Evolutionary conservation across 2,329 filamentous ascomycete species (phyloP).

Genomic region (Volutella citrinella): DNA sequence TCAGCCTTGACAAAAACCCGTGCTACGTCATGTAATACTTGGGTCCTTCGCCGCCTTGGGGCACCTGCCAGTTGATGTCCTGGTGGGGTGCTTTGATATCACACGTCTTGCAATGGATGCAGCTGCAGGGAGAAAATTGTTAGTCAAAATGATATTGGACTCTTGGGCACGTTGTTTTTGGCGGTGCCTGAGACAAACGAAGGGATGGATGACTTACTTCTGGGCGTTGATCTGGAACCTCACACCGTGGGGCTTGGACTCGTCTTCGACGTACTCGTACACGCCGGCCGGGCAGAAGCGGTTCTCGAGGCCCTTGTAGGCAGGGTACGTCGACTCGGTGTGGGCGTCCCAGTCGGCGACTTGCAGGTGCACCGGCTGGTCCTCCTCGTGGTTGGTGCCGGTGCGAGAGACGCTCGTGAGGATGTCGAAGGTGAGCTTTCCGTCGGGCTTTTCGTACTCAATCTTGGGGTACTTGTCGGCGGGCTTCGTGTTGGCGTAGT

Average conservation of each 20-base stretch:
- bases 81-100: conserved; percentile 97
- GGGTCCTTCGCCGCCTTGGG: conserved; percentile 80
- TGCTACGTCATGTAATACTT: conserved; percentile 74
- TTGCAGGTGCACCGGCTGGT: conserved; percentile 94
- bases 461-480: conserved; percentile 84
- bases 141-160: conserved; percentile 6
- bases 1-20: too few species aligned
- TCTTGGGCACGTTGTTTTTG: too few species aligned
- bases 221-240: conserved; percentile 97
- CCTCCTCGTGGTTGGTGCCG: conserved; percentile 97
- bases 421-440: conserved; percentile 93
- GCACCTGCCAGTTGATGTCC: conserved; percentile 96
- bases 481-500: conserved; percentile 74
- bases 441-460: conserved; percentile 95
- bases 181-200: background rate
- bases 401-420: conserved; percentile 92
- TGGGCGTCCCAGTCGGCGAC: conserved; percentile 95
- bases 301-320: conserved; percentile 90
- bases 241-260: conserved; percentile 80
- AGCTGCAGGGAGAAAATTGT: conserved; percentile 52
- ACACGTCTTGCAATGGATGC: conserved; percentile 99
- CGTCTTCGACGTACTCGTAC: conserved; percentile 96
- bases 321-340: conserved; percentile 76
- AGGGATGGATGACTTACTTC: conserved; percentile 64
- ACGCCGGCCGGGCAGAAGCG: conserved; percentile 96